Evolutionary conservation across 2,329 filamentous ascomycete species (phyloP).

Genomic region (Stachybotrys chartarum): DNA sequence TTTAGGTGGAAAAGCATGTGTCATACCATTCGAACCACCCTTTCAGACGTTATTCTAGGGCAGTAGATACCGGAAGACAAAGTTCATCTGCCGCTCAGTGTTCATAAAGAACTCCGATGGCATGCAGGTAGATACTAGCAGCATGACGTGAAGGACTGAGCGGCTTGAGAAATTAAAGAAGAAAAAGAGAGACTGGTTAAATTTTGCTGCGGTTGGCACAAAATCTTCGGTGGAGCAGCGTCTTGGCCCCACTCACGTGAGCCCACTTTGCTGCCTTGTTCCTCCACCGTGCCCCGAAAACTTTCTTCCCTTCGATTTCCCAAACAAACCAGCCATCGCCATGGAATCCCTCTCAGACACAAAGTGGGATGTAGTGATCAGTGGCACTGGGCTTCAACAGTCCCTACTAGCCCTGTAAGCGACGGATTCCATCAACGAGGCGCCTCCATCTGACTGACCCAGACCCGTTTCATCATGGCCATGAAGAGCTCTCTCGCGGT

Average conservation of each 20-base stretch:
- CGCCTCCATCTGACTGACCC: constrained; percentile 24
- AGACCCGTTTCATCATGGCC: constrained; percentile 11
- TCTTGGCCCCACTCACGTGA: background rate
- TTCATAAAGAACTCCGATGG: constrained; percentile 44
- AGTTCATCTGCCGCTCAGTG: constrained; percentile 56
- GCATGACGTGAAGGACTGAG: constrained; percentile 22
- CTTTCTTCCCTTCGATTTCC: constrained; percentile 6
- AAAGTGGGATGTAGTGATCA: constrained; percentile 73
- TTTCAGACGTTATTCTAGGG: constrained; percentile 72
- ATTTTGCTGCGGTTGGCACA: background rate
- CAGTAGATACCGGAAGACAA: constrained; percentile 78
- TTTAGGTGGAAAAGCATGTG: constrained; percentile 40
- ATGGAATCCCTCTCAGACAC: constrained; percentile 74
- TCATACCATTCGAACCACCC: constrained; percentile 77
- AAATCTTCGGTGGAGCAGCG: background rate
- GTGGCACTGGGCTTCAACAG: constrained; percentile 70
- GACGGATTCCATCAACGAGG: constrained; percentile 19
- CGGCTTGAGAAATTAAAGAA: constrained; percentile 17
- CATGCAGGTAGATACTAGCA: constrained; percentile 27
- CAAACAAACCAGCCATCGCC: constrained; percentile 11
- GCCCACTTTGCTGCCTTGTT: constrained; percentile 4
- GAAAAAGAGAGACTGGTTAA: constrained; percentile 1
- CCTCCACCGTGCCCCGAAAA: constrained; percentile 5
- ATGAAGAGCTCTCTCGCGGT: constrained; percentile 82
- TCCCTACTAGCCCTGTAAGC: constrained; percentile 73